Evolutionary conservation across 2,329 filamentous ascomycete genomes (phyloP), one percentile per base, ranked within the genome.

Genomic region (Stachybotrys chlorohalonatus): DNA sequence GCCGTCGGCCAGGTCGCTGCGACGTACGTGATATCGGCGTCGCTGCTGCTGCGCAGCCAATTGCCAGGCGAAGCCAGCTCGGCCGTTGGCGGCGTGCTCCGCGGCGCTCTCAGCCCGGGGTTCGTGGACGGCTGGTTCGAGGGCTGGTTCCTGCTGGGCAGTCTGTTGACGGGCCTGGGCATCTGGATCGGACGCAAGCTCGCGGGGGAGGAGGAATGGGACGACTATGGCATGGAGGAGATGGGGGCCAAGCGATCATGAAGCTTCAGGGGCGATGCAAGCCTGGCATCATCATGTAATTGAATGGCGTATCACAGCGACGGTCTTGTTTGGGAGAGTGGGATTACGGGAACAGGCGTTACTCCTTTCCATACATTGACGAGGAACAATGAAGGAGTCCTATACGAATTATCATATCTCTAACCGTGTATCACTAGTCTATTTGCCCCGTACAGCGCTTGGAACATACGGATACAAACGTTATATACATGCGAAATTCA

Each of bases 1-100:
- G 77, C 91, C 48, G 84, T 93, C 42, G 87, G 85, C 5, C 90
- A 95, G 70, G 84, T 95, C 49, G 84, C 84, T 1, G 90, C 89
- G 2, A 91, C 89, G 1, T 95, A 95, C 66, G 89, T 95, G 53
- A 91, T 95, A 63, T 87, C 84, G 56, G 86, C 87, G 1, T 87
- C 89, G 3, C 72, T 95, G 60, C 76, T 95, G 56, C 74, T 95
- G 50, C 73, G 90, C 52, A 89, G 87, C 61, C 93, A 90, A 67
- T 74, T 95, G 60, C 90, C 90, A 0, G 77, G 76, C 45, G 87
- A 92, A 66, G 85, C 93, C 66, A 84, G 89, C 56, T 84, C 83
- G 52, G 87, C 87, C 1, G 88, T 95, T 4, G 85, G 84, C 3
- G 87, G 91, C 59, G 89, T 89, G 1, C 72, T 95, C 32, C 85